These are phyloP conservation scores for Saccharomyces hybrid DNA, from an alignment of 1,139 yeast genomes.

Conservation along the genomic window DNA sequence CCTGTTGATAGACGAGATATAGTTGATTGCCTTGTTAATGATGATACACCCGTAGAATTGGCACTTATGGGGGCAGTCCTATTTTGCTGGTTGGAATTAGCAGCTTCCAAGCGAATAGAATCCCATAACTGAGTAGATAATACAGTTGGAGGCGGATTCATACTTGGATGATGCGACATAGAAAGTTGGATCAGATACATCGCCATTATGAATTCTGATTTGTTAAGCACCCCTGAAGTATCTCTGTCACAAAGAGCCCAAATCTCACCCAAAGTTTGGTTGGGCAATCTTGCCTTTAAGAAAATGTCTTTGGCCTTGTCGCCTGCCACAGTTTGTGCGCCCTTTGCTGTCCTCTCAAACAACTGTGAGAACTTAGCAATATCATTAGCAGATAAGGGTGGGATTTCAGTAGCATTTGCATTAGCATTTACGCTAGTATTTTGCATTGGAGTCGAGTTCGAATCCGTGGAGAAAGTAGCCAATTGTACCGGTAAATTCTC, in stretches of 20 bases:
- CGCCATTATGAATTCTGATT: constrained; percentile 77
- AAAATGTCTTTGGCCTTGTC: constrained; percentile 75
- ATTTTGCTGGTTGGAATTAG: constrained; percentile 65
- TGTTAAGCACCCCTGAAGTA: constrained; percentile 61
- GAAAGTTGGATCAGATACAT: constrained; percentile 90
- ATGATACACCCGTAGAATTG: constrained; percentile 29
- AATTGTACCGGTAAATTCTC: constrained; percentile 20
- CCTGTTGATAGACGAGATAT: constrained; percentile 29
- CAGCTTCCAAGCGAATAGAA: constrained; percentile 32
- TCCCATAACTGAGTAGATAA: constrained; percentile 66
- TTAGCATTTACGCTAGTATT: constrained; percentile 23
- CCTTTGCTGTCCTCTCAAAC: constrained; percentile 51
- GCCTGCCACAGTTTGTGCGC: constrained; percentile 55
- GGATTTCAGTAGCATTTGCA: constrained; percentile 34
- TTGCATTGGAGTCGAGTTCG: constrained; percentile 39
- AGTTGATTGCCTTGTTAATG: constrained; percentile 24
- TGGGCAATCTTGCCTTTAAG: constrained; percentile 77
- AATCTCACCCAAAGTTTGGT: constrained; percentile 68
- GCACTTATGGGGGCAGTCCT: constrained; percentile 24
- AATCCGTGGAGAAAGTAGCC: constrained; percentile 19
- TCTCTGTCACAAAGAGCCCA: constrained; percentile 83
- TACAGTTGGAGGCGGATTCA: constrained; percentile 58
- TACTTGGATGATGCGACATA: constrained; percentile 56
- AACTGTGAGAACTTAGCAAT: constrained; percentile 63
- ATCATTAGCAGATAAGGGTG: constrained; percentile 58